A percentile compares a stretch with the other conserved stretches of the same genome.
Conservation (phyloP, 2,329 filamentous ascomycete species). For the Ceratocystis huliohia region DNA sequence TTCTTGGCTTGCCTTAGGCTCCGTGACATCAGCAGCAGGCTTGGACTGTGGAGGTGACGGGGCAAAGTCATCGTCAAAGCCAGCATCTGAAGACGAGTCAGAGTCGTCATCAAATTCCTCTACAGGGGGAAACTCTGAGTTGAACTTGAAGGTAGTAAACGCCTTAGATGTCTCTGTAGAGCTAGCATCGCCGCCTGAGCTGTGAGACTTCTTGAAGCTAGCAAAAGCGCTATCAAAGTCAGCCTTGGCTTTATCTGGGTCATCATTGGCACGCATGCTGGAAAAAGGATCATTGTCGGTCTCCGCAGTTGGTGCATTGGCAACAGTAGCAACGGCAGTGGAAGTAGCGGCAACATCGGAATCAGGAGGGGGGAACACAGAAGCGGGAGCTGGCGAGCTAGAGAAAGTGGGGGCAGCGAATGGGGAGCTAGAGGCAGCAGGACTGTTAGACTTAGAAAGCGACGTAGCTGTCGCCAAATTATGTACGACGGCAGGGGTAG, state of each 20-base stretch:
- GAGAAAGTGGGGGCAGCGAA: conserved; percentile 3
- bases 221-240: conserved; percentile 81
- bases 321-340: conserved; percentile 1
- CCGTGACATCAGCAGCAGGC: conserved; percentile 23
- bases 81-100: conserved; percentile 63
- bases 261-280: conserved; percentile 35
- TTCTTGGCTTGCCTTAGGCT: conserved; percentile 25
- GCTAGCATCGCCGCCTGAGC: conserved; percentile 30
- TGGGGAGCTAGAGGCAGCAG: conserved; percentile 14
- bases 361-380: conserved; percentile 23
- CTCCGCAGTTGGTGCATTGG: neutral
- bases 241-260: conserved; percentile 53
- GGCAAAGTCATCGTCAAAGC: conserved; percentile 89
- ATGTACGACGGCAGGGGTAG: conserved; percentile 26
- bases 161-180: conserved; percentile 28
- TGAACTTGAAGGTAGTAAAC: conserved; percentile 41
- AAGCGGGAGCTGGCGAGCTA: conserved; percentile 12
- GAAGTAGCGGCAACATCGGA: conserved; percentile 17
- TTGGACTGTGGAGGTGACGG: conserved; percentile 39
- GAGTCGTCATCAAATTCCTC: conserved; percentile 78
- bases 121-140: conserved; percentile 84
- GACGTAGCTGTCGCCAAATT: conserved; percentile 24
- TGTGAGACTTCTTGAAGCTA: conserved; percentile 49
- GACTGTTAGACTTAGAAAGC: conserved; percentile 20
- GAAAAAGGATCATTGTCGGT: conserved; percentile 12